Base-by-base conservation (phyloP, 768 basidiomycete genomes). In the Boletus coccyginus region DNA sequence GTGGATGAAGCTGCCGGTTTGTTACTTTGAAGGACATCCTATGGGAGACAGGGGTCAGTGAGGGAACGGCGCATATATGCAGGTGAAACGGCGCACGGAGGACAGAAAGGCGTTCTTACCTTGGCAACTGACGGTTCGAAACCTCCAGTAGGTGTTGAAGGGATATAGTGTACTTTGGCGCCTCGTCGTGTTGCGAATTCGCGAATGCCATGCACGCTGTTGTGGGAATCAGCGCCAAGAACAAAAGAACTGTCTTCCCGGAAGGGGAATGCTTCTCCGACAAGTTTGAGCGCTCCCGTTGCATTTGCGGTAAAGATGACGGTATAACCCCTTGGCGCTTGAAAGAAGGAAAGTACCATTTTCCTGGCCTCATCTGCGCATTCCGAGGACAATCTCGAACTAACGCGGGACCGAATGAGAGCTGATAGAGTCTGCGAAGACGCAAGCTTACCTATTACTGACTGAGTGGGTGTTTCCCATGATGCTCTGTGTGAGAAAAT, bases 381-480 rank as follows among this genome's bases (percentile, higher is more conserved):
- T 46, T 77, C 75, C 11, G 88, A 71, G 14, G 90, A 91, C 46
- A 92, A 68, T 59, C 77, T 81, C 10, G 91, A 92, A 63, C 92
- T 93, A 46, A 19, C 27, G 21, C 32, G 19, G 27, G 17, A 57
- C 27, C 1, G 38, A 19, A 32, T 46, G 13, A 64, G 52, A 45
- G 40, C 9, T 7, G 27, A 36, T 36, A 12, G 39, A 11, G 17
- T n/a, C 14, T 17, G 6, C 11, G 40, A 54, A n/a, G 50, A 52
- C 8, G 3, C 5, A 14, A 10, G 5, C 69, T 66, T 65, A 87
- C 91, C 87, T 87, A 59, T 88, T 85, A 68, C 84, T 92, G 64
- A 89, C 81, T 0, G 90, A 92, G 70, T 93, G 91, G 1, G 91
- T 92, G 68, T 93, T 92, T 2, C 90, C 91, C 56, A 93, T 79